These are phyloP conservation scores for Xylariales sp. DNA, from an alignment of 2,329 filamentous ascomycete genomes.

Conservation along the genomic window DNA sequence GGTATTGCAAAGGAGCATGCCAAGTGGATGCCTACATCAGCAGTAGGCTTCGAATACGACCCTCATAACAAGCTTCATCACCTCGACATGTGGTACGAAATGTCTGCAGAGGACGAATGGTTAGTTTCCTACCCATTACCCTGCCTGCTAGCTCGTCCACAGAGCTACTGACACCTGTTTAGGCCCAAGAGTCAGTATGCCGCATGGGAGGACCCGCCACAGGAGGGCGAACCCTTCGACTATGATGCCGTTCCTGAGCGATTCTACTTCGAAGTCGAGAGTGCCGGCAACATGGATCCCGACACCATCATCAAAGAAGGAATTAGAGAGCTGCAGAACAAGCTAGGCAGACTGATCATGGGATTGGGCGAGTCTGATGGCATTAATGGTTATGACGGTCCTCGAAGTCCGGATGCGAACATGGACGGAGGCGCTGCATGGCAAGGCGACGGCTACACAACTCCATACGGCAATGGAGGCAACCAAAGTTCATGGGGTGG, in stretches of 20 bases:
- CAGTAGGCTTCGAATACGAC: slow-evolving; percentile 96
- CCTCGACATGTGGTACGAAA: slow-evolving; percentile 92
- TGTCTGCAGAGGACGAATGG: slow-evolving; percentile 79
- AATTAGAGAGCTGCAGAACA: slow-evolving; percentile 83
- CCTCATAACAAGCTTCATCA: slow-evolving; percentile 94
- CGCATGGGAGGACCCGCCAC: slow-evolving; percentile 71
- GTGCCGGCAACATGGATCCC: slow-evolving; percentile 80
- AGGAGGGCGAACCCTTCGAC: slow-evolving; percentile 83
- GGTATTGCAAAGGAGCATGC: slow-evolving; percentile 98
- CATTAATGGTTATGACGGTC: slow-evolving; percentile 58
- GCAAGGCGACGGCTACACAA: slow-evolving; percentile 63
- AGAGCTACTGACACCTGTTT: no score
- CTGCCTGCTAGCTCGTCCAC: slow-evolving; percentile 20
- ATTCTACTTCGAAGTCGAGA: slow-evolving; percentile 95
- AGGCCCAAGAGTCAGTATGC: slow-evolving; percentile 81
- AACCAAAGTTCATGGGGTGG: slow-evolving; percentile 63
- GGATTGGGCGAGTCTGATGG: slow-evolving; percentile 51
- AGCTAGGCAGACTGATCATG: slow-evolving; percentile 76
- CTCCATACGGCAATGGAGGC: slow-evolving; percentile 58
- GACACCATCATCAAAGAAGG: slow-evolving; percentile 85
- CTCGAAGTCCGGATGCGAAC: slow-evolving; percentile 60
- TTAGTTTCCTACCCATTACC: slow-evolving; percentile 36
- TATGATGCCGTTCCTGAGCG: slow-evolving; percentile 78
- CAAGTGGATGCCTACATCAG: slow-evolving; percentile 92
- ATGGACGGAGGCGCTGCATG: slow-evolving; percentile 54